These are phyloP conservation scores for Aspergillus coremiiformis DNA, from an alignment of 495 filamentous ascomycete genomes.

Conservation along the genomic window DNA sequence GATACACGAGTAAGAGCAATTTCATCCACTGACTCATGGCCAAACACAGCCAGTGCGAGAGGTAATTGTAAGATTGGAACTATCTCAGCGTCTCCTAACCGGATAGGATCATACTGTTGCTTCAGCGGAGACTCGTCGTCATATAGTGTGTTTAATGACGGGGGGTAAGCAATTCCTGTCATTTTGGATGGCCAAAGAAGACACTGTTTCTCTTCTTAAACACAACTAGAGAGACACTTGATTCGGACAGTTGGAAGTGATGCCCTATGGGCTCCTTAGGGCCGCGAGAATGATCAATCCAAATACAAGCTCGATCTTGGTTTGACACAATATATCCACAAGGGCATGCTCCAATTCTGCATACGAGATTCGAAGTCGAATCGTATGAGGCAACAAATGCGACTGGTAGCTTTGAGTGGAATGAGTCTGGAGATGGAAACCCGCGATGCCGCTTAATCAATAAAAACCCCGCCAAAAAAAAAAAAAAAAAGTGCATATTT, in stretches of 20 bases:
- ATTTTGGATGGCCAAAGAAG: conserved; percentile 13
- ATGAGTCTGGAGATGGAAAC: background rate
- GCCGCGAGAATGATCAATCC: no score
- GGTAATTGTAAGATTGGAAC: conserved; percentile 32
- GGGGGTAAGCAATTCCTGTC: conserved; percentile 21
- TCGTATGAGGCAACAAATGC: background rate
- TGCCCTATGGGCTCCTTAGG: background rate
- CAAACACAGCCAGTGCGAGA: conserved; percentile 31
- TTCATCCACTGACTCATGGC: conserved; percentile 21
- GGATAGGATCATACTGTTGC: conserved; percentile 32
- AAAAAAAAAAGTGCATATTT: background rate
- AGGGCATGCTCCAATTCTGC: background rate
- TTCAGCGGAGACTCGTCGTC: conserved; percentile 22
- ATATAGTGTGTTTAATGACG: conserved; percentile 31
- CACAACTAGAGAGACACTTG: background rate
- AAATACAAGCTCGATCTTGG: no score
- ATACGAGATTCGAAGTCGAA: background rate
- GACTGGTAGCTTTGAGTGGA: background rate
- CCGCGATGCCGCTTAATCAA: background rate
- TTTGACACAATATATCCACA: background rate
- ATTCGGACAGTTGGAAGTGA: background rate
- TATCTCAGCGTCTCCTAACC: conserved; percentile 29
- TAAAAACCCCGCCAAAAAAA: no score
- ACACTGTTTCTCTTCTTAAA: background rate
- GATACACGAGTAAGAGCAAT: conserved; percentile 21